Evolutionary conservation across 257 asterid species (phyloP).

Genomic region (Schizonepeta tenuifolia): DNA sequence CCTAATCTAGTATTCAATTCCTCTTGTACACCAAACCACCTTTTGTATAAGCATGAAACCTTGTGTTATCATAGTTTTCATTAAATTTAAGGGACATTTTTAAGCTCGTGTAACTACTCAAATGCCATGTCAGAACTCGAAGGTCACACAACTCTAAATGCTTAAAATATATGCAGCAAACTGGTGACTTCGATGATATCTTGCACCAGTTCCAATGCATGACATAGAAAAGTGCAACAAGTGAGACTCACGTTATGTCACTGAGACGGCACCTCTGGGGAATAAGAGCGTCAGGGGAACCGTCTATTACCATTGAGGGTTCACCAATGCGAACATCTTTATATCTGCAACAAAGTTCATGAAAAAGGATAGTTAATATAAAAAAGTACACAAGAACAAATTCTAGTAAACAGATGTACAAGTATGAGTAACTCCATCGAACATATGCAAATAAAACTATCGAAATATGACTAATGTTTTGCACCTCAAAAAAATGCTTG

Average conservation of each 20-base stretch:
- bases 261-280: constrained; percentile 85
- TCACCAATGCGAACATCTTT: constrained; percentile 68
- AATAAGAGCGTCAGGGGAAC: constrained; percentile 46
- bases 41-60: background rate
- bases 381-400: constrained; percentile 1
- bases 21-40: constrained; percentile 5
- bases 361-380: background rate
- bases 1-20: constrained; percentile 3
- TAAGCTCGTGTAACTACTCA: constrained; percentile 17
- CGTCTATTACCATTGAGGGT: constrained; percentile 52
- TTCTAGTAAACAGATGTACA: constrained; percentile 16
- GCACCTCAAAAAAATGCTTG: constrained; percentile 58
- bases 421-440: background rate
- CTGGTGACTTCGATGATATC: background rate
- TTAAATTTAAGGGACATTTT: constrained; percentile 1
- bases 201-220: constrained; percentile 23
- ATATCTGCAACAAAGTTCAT: constrained; percentile 51
- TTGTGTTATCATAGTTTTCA: constrained; percentile 6
- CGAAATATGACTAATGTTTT: background rate
- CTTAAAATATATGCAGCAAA: constrained; percentile 19
- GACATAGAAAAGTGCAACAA: constrained; percentile 17
- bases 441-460: background rate
- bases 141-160: constrained; percentile 1
- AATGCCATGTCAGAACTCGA: constrained; percentile 4
- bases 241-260: constrained; percentile 69